These are phyloP conservation scores for Xanthoconium purpureum DNA, from an alignment of 768 basidiomycete species.

Conservation along the genomic window DNA sequence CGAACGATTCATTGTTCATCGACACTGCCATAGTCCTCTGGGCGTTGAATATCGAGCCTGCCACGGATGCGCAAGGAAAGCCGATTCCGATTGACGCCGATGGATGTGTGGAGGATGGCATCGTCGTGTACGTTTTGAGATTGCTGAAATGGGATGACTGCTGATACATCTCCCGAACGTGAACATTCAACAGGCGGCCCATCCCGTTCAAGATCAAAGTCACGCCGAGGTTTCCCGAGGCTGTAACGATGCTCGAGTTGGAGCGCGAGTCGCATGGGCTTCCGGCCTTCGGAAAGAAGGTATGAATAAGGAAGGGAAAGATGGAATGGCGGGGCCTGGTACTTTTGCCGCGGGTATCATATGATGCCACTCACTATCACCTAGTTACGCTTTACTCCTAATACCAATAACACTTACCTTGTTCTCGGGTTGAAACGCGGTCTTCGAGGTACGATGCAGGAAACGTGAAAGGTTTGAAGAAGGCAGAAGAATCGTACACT, in stretches of 20 bases:
- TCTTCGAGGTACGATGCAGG: too few species aligned
- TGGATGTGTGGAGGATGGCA: slow-evolving; percentile 7
- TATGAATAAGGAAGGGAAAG: too few species aligned
- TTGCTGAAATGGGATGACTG: not conserved
- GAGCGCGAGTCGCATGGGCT: slow-evolving; percentile 7
- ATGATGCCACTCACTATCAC: too few species aligned
- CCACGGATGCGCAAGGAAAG: slow-evolving; percentile 1
- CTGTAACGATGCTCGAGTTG: slow-evolving; percentile 6
- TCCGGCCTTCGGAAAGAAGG: not conserved
- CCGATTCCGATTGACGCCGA: slow-evolving; percentile 3
- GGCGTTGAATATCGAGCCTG: slow-evolving; percentile 19
- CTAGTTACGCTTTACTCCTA: too few species aligned
- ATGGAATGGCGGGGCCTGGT: too few species aligned
- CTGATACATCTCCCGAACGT: too few species aligned
- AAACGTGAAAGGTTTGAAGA: too few species aligned
- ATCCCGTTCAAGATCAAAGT: slow-evolving; percentile 2
- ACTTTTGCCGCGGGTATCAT: too few species aligned
- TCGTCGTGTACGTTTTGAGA: not conserved
- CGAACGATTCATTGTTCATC: slow-evolving; percentile 35
- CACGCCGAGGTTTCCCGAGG: slow-evolving; percentile 4
- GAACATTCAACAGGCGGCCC: not conserved
- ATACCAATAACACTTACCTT: too few species aligned
- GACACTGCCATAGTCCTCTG: slow-evolving; percentile 31
- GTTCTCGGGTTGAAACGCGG: too few species aligned
- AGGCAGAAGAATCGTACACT: too few species aligned